phyloP scores from a whole-genome alignment of 2,329 filamentous ascomycete species.

The Intubia oerlemansii region DNA sequence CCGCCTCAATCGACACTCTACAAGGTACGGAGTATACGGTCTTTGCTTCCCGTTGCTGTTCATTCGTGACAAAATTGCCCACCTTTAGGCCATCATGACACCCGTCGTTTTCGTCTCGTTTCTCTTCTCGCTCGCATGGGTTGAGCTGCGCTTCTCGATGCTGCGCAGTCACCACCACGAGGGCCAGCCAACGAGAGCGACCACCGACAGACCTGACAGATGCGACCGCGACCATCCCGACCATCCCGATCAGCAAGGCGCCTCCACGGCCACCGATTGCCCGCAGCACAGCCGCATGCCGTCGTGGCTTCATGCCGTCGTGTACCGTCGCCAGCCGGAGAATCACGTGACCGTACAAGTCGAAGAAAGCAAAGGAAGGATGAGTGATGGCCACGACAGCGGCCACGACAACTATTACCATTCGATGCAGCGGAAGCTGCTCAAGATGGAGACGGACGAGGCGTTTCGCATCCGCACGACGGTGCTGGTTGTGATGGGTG shows the following conservation, averaged over 20 bases:
- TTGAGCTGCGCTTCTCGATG: constrained; percentile 35
- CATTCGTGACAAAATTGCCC: too few relatives aligned
- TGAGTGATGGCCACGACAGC: constrained; percentile 4
- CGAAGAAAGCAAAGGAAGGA: constrained; percentile 2
- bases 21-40: too few relatives aligned
- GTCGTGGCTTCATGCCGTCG: constrained; percentile 18
- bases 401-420: constrained; percentile 24
- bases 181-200: neutral
- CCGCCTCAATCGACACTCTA: neutral
- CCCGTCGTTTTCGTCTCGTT: constrained; percentile 43
- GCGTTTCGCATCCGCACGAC: constrained; percentile 36
- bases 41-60: too few relatives aligned
- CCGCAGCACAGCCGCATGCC: constrained; percentile 12
- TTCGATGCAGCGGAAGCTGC: constrained; percentile 35
- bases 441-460: constrained; percentile 39
- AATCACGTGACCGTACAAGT: constrained; percentile 11
- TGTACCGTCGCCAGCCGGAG: constrained; percentile 20
- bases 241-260: too few relatives aligned
- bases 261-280: too few relatives aligned
- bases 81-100: constrained; percentile 36
- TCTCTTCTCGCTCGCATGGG: constrained; percentile 39
- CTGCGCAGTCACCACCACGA: constrained; percentile 21
- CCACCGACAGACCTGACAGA: too few relatives aligned
- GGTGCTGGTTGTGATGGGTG: constrained; percentile 28
- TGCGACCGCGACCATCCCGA: too few relatives aligned